Evolutionary conservation across 2,329 filamentous ascomycete species (phyloP).

Genomic region (Hyphodiscus sp.): DNA sequence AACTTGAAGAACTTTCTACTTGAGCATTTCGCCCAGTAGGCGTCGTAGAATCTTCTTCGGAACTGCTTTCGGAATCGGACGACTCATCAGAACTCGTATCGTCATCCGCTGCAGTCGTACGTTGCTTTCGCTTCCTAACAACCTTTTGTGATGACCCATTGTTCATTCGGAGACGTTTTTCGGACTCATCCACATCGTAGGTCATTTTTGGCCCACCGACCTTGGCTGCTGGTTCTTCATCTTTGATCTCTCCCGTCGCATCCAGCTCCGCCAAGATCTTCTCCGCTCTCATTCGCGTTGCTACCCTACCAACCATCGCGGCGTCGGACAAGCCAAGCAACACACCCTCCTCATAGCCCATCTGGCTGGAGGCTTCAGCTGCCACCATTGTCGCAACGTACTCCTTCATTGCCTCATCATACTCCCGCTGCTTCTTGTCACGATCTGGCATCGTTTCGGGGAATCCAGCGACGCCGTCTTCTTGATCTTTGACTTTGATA

Average conservation of each 20-base stretch:
- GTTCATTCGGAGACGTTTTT: constrained; percentile 38
- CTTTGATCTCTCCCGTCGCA: constrained; percentile 33
- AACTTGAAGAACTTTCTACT: constrained; percentile 17
- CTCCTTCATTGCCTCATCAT: constrained; percentile 43
- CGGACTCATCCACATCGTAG: constrained; percentile 25
- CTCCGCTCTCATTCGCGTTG: constrained; percentile 59
- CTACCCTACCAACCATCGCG: constrained; percentile 47
- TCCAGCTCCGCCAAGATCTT: constrained; percentile 49
- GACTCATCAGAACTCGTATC: constrained; percentile 19
- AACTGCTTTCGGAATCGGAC: constrained; percentile 15
- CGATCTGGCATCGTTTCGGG: constrained; percentile 40
- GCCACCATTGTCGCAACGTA: constrained; percentile 26
- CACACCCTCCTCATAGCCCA: constrained; percentile 29
- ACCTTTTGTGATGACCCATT: constrained; percentile 43
- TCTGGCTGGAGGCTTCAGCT: constrained; percentile 11
- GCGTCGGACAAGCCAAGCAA: constrained; percentile 37
- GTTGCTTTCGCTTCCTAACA: constrained; percentile 39
- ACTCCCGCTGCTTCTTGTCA: constrained; percentile 47
- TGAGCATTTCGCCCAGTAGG: background rate
- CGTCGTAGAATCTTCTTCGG: constrained; percentile 11
- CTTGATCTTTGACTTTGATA: constrained; percentile 50
- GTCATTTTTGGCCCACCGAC: constrained; percentile 3
- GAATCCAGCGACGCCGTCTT: constrained; percentile 41
- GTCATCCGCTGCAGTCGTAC: constrained; percentile 23
- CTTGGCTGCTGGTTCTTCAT: constrained; percentile 4